A percentile compares a stretch with the other conserved stretches of the same genome.
Conservation (phyloP, 805 yeast genomes). For the Starmerella stellata region DNA sequence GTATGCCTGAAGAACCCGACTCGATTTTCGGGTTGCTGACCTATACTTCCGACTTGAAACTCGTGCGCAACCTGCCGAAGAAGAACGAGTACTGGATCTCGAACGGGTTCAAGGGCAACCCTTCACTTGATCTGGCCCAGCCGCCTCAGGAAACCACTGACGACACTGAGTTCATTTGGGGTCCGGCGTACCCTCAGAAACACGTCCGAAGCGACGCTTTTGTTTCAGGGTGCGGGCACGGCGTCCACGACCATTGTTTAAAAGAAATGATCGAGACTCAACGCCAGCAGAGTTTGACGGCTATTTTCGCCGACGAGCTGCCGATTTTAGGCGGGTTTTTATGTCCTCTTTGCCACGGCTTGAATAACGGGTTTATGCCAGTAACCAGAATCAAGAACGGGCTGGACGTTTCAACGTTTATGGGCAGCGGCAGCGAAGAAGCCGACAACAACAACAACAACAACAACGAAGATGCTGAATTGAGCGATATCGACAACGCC, state of each 20-base stretch:
- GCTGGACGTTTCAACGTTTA: conserved; percentile 3
- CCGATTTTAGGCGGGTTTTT: conserved; percentile 51
- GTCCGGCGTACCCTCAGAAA: conserved; percentile 47
- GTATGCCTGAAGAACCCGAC: conserved; percentile 46
- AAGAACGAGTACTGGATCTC: conserved; percentile 45
- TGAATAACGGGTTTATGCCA: conserved; percentile 72
- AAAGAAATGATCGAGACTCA: conserved; percentile 34
- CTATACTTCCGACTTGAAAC: conserved; percentile 22
- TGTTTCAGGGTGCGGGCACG: conserved; percentile 77
- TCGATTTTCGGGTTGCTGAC: conserved; percentile 65
- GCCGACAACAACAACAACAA: too few relatives aligned
- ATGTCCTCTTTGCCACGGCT: conserved; percentile 81
- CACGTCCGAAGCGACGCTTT: conserved; percentile 21
- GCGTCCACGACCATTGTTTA: conserved; percentile 72
- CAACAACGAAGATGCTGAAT: too few relatives aligned
- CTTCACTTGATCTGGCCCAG: conserved; percentile 11
- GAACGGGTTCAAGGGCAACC: conserved; percentile 22
- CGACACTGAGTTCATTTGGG: conserved; percentile 24
- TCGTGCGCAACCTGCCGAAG: conserved; percentile 46
- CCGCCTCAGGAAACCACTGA: conserved; percentile 8
- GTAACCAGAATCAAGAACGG: conserved; percentile 38
- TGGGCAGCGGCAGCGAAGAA: conserved; percentile 2
- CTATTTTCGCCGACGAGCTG: conserved; percentile 50
- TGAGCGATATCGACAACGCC: conserved; percentile 5
- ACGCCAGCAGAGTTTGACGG: conserved; percentile 26